Conservation (phyloP, 805 yeast genomes). For the Priceomyces castillae region DNA sequence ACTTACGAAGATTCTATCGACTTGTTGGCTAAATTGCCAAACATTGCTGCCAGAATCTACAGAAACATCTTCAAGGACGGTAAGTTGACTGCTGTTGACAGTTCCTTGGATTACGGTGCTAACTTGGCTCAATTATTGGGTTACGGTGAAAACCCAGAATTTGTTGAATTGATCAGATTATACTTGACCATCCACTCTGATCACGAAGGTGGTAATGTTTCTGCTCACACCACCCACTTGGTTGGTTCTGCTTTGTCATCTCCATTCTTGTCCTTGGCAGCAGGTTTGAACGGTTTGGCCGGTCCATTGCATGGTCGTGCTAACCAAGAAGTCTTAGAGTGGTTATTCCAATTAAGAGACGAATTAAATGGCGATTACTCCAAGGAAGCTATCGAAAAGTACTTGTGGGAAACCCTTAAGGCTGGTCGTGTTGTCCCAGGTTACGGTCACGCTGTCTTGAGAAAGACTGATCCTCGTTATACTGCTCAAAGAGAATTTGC, state of each 20-base stretch:
- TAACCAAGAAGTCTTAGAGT: constrained; percentile 79
- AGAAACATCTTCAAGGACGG: constrained; percentile 60
- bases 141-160: constrained; percentile 52
- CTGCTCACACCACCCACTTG: constrained; percentile 78
- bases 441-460: constrained; percentile 83
- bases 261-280: constrained; percentile 71
- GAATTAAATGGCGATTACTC: constrained; percentile 60
- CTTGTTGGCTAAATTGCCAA: constrained; percentile 71
- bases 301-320: constrained; percentile 88
- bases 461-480: constrained; percentile 82
- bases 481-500: constrained; percentile 72
- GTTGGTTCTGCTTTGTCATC: constrained; percentile 81
- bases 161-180: constrained; percentile 67
- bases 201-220: constrained; percentile 83
- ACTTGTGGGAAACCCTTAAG: constrained; percentile 69
- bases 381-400: constrained; percentile 55
- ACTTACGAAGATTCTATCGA: constrained; percentile 69
- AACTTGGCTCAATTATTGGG: constrained; percentile 69
- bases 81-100: constrained; percentile 52
- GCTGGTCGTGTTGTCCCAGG: constrained; percentile 82
- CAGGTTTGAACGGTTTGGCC: constrained; percentile 80
- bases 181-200: constrained; percentile 76
- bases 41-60: constrained; percentile 72
- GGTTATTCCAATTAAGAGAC: constrained; percentile 63
- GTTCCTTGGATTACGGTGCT: constrained; percentile 65